Conservation (phyloP, 345 rosid genomes). For the Heritiera littoralis region DNA sequence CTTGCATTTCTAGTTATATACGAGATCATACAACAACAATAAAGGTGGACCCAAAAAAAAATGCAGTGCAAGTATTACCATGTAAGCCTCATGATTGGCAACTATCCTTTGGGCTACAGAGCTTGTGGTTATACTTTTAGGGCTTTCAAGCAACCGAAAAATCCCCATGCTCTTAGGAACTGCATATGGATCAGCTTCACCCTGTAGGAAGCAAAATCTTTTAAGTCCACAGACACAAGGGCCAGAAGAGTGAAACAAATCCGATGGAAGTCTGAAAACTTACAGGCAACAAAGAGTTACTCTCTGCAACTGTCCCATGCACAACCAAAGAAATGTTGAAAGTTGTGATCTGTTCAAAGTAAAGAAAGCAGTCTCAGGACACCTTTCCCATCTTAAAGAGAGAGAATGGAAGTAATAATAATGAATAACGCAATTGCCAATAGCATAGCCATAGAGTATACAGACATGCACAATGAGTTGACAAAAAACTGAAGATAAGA, state of each 20-base stretch:
- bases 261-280: constrained; percentile 17
- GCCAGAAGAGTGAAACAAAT: background rate
- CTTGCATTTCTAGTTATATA: background rate
- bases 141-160: constrained; percentile 71
- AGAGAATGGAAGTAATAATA: background rate
- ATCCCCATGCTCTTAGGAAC: constrained; percentile 80
- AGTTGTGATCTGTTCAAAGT: constrained; percentile 11
- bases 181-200: constrained; percentile 64
- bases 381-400: background rate
- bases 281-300: constrained; percentile 43
- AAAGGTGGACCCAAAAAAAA: background rate
- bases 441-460: background rate
- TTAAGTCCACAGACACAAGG: too few relatives aligned
- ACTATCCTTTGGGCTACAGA: constrained; percentile 80
- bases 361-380: background rate
- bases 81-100: constrained; percentile 79
- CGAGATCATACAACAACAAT: background rate
- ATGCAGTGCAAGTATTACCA: constrained; percentile 37
- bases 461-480: background rate
- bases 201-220: constrained; percentile 41
- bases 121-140: constrained; percentile 68
- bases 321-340: constrained; percentile 50
- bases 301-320: constrained; percentile 85
- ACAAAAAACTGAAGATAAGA: background rate
- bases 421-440: background rate